Evolutionary conservation across 2,329 filamentous ascomycete genomes (phyloP), one percentile per base, ranked within the genome.

Genomic region (Moelleriella libera): DNA sequence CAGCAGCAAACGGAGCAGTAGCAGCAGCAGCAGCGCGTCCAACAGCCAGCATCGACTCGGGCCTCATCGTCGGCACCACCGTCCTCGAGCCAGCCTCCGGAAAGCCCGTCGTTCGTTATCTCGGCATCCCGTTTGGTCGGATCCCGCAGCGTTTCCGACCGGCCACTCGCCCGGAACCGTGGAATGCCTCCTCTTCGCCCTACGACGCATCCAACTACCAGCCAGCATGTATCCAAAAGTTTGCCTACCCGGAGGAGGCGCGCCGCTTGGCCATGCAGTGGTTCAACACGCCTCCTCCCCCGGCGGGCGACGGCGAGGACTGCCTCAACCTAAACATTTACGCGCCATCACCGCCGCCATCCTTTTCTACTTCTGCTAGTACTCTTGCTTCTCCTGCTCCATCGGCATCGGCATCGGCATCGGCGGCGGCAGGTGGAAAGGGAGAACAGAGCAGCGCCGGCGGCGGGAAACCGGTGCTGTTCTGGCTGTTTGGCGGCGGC

Each of bases 401-500:
- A 21, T 21, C 21, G 21, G 21, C 21, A 21, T 21, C 21, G 21
- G 21, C 21, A 21, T 21, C 21, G 21, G 21, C 21, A 21, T 21
- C 21, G 21, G 21, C 21, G 21, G 21, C 21, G 21, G 21, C 21
- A 21, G 21, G 21, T 21, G 21, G 21, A 21, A 21, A 21, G 21
- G 3, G 21, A 21, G 21, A 21, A 21, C 21, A 21, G 21, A 21
- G 21, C 21, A 21, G 21, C 3, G 21, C 21, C 3, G 21, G 21
- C 21, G 21, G 21, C 21, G 21, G 21, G 21, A 21, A 21, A 41
- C 28, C 47, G 4, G 47, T 48, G n/a, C 10, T 48, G 37, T 46
- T 49, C 48, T 46, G 48, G 48, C 42, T 49, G 39, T 49, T 41
- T 28, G 48, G 48, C n/a, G 48, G 48, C 3, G 44, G 28, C 11